Evolutionary conservation across 192 early-diverging fungal species (phyloP), one percentile per base, ranked within the genome.

Genomic region (Pilobolus umbonatus): DNA sequence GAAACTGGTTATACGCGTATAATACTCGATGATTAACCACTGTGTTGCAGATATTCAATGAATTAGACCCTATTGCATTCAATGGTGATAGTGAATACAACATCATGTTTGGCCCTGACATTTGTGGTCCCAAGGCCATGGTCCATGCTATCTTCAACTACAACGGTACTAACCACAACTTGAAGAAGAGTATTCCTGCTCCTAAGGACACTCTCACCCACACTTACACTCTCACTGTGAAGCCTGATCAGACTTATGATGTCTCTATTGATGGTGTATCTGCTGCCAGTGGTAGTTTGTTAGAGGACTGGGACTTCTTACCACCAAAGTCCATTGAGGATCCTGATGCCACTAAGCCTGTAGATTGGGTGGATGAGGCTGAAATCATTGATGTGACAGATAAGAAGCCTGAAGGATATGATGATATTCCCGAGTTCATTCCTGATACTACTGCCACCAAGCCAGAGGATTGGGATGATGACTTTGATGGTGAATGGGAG

Each of bases 401-500:
- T 65, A 67, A 67, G 67, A 91, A 89, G 81, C 89, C 91, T 42
- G 77, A 55, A 12, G 80, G 76, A 60, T 91, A 80, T 72, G 89
- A 88, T 43, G 82, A 85, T 57, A 80, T 78, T 17, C 92, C 90
- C 12, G 85, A 85, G 58, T 84, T 80, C 36, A 88, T 97, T 64
- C 62, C 87, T 32, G 92, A 97, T 62, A 81, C 91, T 40, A 79
- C 90, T 1, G 91, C 90, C 47, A 69, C 64, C 47, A 90, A 91
- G 75, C 93, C 94, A 32, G 91, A 88, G 54, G 91, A 95, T 67
- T 97, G 93, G 92, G 88, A 90, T 60, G 90, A 91, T 58, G 95
- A 97, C 56, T 84, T 92, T 76, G 95, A 98, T 74, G 96, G 96
- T 59, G 93, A 94, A 22, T 98, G 94, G 93, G 88, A 89, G 70